Evolutionary conservation across 768 basidiomycete species (phyloP).

Genomic region (Peribolospora baueri): DNA sequence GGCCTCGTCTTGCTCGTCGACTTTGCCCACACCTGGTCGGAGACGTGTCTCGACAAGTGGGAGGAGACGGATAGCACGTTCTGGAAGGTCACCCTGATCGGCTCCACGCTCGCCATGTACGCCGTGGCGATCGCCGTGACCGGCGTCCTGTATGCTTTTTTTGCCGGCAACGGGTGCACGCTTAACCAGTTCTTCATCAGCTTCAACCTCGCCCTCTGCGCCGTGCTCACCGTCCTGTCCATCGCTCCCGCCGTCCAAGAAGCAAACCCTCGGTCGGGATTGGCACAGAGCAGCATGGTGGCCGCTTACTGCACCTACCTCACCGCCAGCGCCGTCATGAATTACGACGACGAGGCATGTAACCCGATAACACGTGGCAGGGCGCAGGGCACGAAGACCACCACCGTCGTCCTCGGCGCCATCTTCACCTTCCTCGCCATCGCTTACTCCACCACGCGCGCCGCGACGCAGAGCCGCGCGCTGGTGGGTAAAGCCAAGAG

Average conservation of each 20-base stretch:
- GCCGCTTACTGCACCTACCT: slow-evolving; percentile 92
- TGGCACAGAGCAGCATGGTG: slow-evolving; percentile 93
- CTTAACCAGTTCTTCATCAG: slow-evolving; percentile 96
- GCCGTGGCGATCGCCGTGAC: slow-evolving; percentile 61
- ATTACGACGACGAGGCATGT: slow-evolving; percentile 60
- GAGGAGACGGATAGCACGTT: slow-evolving; percentile 55
- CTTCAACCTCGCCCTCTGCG: slow-evolving; percentile 59
- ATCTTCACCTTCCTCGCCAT: slow-evolving; percentile 94
- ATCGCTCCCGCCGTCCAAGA: slow-evolving; percentile 73
- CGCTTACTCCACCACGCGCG: slow-evolving; percentile 85
- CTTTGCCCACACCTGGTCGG: slow-evolving; percentile 96
- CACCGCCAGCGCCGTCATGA: slow-evolving; percentile 73
- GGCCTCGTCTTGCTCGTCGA: slow-evolving; percentile 93
- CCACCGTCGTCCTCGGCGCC: slow-evolving; percentile 70
- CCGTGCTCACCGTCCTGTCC: slow-evolving; percentile 56
- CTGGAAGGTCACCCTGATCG: slow-evolving; percentile 90
- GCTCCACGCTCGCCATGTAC: slow-evolving; percentile 77
- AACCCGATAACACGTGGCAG: slow-evolving; percentile 54
- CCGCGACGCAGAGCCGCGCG: slow-evolving; percentile 83
- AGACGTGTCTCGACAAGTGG: slow-evolving; percentile 89
- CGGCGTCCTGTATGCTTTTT: slow-evolving; percentile 70
- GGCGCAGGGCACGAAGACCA: slow-evolving; percentile 46
- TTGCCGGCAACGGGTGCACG: slow-evolving; percentile 60
- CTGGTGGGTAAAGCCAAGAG: slow-evolving; percentile 50
- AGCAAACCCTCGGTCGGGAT: slow-evolving; percentile 73